A percentile compares a stretch with the other conserved stretches of the same genome.
Evolutionary conservation across 495 filamentous ascomycete genomes (phyloP).

Genomic region (Viridothelium virens): DNA sequence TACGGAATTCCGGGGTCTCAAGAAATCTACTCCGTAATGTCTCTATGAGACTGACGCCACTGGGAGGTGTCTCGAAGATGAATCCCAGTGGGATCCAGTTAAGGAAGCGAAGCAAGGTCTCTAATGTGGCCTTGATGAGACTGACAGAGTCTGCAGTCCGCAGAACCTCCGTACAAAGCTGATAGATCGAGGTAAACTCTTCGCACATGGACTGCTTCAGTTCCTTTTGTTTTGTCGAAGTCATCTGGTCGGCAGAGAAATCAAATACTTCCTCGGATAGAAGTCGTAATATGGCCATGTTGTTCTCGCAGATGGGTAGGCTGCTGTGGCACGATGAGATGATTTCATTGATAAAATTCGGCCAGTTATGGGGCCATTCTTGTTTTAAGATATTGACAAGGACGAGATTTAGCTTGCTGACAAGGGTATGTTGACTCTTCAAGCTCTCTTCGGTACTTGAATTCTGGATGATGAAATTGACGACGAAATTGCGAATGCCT

Average conservation of each 20-base stretch:
- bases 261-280: slow-evolving; percentile 98
- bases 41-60: slow-evolving; percentile 61
- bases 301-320: slow-evolving; percentile 97
- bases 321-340: slow-evolving; percentile 89
- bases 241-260: slow-evolving; percentile 98
- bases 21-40: slow-evolving; percentile 85
- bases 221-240: slow-evolving; percentile 87
- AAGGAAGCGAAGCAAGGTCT: slow-evolving; percentile 89
- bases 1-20: slow-evolving; percentile 85
- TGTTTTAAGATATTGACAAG: slow-evolving; percentile 97
- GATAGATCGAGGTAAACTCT: slow-evolving; percentile 95
- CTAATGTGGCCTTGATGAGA: slow-evolving; percentile 85
- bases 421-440: slow-evolving; percentile 67
- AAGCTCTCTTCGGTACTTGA: slow-evolving; percentile 82
- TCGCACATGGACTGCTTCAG: slow-evolving; percentile 96
- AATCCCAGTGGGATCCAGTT: slow-evolving; percentile 99
- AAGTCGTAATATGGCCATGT: slow-evolving; percentile 95
- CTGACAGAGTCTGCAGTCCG: slow-evolving; percentile 79
- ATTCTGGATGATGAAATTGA: slow-evolving; percentile 90
- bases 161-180: slow-evolving; percentile 89
- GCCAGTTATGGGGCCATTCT: slow-evolving; percentile 99
- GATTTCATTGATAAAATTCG: slow-evolving; percentile 99
- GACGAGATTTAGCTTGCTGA: slow-evolving; percentile 97
- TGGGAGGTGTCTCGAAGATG: slow-evolving; percentile 82
- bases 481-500: slow-evolving; percentile 98